These are phyloP conservation scores for Sporothrix curviconia DNA, from an alignment of 2,329 filamentous ascomycete species.

Conservation along the genomic window DNA sequence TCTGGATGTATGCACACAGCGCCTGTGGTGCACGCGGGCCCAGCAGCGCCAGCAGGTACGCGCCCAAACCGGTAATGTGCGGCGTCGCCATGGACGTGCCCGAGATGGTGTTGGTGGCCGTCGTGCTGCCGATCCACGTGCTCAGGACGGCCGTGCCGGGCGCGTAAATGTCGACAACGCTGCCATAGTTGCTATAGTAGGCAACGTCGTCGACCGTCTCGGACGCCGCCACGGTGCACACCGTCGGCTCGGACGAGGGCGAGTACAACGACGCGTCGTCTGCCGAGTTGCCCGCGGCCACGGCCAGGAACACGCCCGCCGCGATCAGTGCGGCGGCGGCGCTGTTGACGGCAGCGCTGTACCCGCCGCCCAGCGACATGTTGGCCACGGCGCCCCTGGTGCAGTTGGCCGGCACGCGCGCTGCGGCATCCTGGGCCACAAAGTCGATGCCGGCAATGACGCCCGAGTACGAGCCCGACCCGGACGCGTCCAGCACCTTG, in stretches of 20 bases:
- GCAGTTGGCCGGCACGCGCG: conserved; percentile 27
- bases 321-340: conserved; percentile 41
- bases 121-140: conserved; percentile 40
- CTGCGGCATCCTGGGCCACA: conserved; percentile 30
- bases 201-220: conserved; percentile 34
- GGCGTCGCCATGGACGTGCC: conserved; percentile 40
- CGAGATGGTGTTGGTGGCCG: conserved; percentile 35
- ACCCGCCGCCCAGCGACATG: conserved; percentile 49
- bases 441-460: conserved; percentile 41
- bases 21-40: conserved; percentile 35
- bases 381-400: conserved; percentile 43
- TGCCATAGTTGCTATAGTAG: conserved; percentile 47
- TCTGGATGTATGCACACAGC: conserved; percentile 41
- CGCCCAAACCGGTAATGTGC: conserved; percentile 30
- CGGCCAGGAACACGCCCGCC: conserved; percentile 46
- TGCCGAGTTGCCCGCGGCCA: conserved; percentile 49
- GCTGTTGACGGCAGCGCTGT: conserved; percentile 41
- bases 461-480: conserved; percentile 33
- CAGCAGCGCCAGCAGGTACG: conserved; percentile 40
- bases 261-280: conserved; percentile 39
- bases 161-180: conserved; percentile 44
- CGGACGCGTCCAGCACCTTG: conserved; percentile 31
- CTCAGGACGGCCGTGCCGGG: conserved; percentile 42
- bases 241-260: conserved; percentile 41
- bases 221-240: conserved; percentile 49